Base-by-base conservation (phyloP, 1,284 basidiomycete genomes). In the Trametes sp. region DNA sequence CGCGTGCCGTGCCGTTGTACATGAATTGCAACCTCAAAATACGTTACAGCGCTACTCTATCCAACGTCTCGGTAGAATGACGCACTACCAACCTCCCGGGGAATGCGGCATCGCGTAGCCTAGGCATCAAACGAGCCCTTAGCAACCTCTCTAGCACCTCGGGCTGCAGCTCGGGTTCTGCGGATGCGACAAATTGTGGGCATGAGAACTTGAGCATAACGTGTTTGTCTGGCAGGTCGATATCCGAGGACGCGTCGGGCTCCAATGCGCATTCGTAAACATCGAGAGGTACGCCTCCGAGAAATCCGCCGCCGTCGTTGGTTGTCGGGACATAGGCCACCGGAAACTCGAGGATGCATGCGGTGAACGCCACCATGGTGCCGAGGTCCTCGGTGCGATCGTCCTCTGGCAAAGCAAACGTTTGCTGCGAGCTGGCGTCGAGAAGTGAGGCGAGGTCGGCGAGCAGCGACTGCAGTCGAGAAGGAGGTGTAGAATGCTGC, bases 301-400 rank as follows among this genome's bases (percentile, higher is more conserved):
- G 75, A 68, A 83, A 84, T 8, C 73, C 64, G 1, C 72, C 76
- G 41, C 75, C 72, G 2, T 71, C 65, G 2, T 72, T 50, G 19
- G 72, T 72, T 8, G 66, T 59, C n/a, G 85, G 85, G 26, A 81
- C 72, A 62, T 87, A 87, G 19, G 83, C 85, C 8, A 87, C 78
- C 10, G 83, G 82, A 61, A 87, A 88, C 66, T 86, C 86, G 38
- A 88, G 79, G 24, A 87, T 70, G 31, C 85, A 65, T 4, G 81
- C 86, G 10, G 85, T 83, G 1, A 88, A 74, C 35, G 85, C 81
- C 42, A 87, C 72, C 16, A 79, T 57, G n/a, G 71, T 67, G 1
- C 62, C 60, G 14, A 63, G 49, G 10, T 55, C 57, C 10, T 48
- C 62, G 14, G 46, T 35, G 24, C 45, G 51, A 21, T 51, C 54